Evolutionary conservation across 768 basidiomycete species (phyloP).

Genomic region (Naematelia aurantialba): DNA sequence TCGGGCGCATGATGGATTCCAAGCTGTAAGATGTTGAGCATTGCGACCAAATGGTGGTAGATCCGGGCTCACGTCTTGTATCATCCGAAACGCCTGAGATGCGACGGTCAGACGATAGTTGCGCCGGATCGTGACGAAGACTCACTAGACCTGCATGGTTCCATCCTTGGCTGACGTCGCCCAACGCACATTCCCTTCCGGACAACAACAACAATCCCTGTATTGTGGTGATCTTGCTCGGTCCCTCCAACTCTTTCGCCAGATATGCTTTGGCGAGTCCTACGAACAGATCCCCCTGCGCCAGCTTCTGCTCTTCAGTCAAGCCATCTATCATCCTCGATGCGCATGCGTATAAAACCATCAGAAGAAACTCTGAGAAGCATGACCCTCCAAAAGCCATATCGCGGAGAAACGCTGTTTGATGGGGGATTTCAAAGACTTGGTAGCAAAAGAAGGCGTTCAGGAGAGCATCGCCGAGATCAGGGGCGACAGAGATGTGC

Average conservation of each 20-base stretch:
- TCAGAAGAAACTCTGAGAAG: conserved; percentile 25
- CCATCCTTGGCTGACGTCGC: conserved; percentile 22
- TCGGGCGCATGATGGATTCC: conserved; percentile 15
- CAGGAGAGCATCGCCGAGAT: conserved; percentile 10
- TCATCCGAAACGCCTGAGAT: conserved; percentile 12
- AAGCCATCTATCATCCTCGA: neutral
- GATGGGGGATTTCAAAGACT: conserved; percentile 7
- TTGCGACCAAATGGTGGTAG: conserved; percentile 5
- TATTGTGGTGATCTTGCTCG: conserved; percentile 23
- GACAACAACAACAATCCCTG: conserved; percentile 22
- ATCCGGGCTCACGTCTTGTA: conserved; percentile 14
- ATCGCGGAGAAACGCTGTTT: conserved; percentile 11
- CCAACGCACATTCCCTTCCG: conserved; percentile 20
- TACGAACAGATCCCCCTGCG: conserved; percentile 10
- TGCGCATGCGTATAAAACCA: conserved; percentile 20
- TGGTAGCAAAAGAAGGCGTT: conserved; percentile 10
- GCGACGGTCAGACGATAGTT: neutral
- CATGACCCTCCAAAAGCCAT: conserved; percentile 25
- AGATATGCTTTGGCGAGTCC: conserved; percentile 15
- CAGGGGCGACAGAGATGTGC: conserved; percentile 16
- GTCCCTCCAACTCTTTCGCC: conserved; percentile 22
- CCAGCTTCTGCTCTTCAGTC: conserved; percentile 13
- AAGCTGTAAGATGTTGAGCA: no score
- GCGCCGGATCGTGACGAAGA: neutral
- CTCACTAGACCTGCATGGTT: conserved; percentile 18